Conservation (phyloP, 2,329 filamentous ascomycete species). For the Talaromyces sp. region DNA sequence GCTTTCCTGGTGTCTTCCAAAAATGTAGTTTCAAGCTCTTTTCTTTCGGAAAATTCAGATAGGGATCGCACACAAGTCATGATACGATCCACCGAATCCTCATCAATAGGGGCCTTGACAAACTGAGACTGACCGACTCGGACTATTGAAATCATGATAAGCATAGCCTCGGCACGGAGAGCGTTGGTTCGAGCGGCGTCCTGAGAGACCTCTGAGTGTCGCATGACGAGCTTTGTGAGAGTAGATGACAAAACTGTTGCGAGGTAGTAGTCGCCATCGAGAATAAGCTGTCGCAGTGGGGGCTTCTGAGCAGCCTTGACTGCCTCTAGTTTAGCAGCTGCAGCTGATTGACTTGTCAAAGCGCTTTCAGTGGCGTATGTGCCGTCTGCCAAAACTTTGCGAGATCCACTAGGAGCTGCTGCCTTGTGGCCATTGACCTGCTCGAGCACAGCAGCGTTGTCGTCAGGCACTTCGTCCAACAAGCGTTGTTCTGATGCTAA, state of each 20-base stretch:
- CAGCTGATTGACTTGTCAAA: slow-evolving; percentile 85
- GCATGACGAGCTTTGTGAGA: slow-evolving; percentile 95
- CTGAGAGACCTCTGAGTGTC: slow-evolving; percentile 86
- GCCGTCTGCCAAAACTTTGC: slow-evolving; percentile 90
- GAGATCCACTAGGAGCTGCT: slow-evolving; percentile 73
- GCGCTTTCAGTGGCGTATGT: slow-evolving; percentile 97
- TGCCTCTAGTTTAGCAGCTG: slow-evolving; percentile 86
- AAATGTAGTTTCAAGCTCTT: slow-evolving; percentile 88
- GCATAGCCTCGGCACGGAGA: slow-evolving; percentile 92
- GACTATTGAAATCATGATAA: slow-evolving; percentile 99
- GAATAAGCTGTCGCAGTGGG: slow-evolving; percentile 85
- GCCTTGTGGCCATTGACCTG: slow-evolving; percentile 79
- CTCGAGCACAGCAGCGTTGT: slow-evolving; percentile 60
- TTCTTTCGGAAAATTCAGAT: slow-evolving; percentile 83
- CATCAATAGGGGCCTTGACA: slow-evolving; percentile 93
- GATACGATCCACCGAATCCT: slow-evolving; percentile 96
- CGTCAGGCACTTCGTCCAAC: slow-evolving; percentile 75
- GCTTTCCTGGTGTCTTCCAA: slow-evolving; percentile 91
- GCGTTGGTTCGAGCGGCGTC: slow-evolving; percentile 87
- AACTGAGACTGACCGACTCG: slow-evolving; percentile 98
- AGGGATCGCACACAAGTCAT: slow-evolving; percentile 95
- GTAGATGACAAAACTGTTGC: slow-evolving; percentile 94
- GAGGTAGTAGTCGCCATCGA: slow-evolving; percentile 96
- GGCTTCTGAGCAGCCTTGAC: slow-evolving; percentile 97
- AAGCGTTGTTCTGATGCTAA: slow-evolving; percentile 90